phyloP scores from a whole-genome alignment of 768 basidiomycete species.

The Boletus sp. region DNA sequence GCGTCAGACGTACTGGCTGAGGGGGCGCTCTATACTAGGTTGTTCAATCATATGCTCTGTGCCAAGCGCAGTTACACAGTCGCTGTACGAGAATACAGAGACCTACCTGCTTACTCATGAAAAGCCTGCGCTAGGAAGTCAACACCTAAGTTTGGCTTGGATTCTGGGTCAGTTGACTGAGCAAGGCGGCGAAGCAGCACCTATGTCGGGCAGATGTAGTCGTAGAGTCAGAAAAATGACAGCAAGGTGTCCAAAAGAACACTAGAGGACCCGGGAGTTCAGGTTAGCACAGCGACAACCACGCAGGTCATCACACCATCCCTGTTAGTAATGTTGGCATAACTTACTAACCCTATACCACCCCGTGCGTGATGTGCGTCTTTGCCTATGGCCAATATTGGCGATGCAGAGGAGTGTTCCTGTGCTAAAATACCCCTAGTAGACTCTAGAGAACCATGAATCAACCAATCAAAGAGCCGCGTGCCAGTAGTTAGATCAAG shows the following conservation, averaged over 20 bases:
- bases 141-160: neutral
- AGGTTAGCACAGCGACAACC: neutral
- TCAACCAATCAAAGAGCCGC: no score
- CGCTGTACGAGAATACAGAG: neutral
- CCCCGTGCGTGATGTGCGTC: neutral
- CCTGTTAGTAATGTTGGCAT: neutral
- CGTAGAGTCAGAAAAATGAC: neutral
- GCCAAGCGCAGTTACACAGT: neutral
- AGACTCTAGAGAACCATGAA: no score
- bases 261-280: no score
- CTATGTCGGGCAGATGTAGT: neutral
- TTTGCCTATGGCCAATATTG: neutral
- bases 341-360: neutral
- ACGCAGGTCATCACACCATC: neutral
- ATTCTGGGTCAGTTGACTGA: slow-evolving; percentile 6
- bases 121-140: no score
- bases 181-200: neutral
- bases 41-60: slow-evolving; percentile 16
- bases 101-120: no score
- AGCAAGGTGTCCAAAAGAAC: neutral
- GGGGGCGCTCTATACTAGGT: neutral
- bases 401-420: neutral
- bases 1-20: neutral
- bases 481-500: no score
- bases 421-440: no score